phyloP scores from a whole-genome alignment of 805 yeast genomes.

The Monosporozyma servazzii region DNA sequence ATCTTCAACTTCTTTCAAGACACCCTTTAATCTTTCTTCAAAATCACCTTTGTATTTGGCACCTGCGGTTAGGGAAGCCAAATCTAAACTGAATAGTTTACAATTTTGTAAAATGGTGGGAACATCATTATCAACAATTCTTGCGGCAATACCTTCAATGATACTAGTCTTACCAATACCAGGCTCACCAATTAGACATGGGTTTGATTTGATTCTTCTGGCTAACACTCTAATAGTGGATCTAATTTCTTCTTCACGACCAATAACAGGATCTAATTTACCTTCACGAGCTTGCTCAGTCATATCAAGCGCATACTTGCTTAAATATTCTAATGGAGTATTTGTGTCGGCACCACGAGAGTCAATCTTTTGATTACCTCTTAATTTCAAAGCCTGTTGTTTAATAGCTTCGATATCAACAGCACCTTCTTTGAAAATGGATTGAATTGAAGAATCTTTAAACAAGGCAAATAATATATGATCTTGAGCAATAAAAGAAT shows the following conservation, averaged over 20 bases:
- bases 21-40: constrained; percentile 96
- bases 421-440: constrained; percentile 60
- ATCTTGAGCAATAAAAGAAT: constrained; percentile 87
- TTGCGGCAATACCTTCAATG: constrained; percentile 97
- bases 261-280: constrained; percentile 94
- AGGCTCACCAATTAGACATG: constrained; percentile 95
- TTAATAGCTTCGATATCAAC: constrained; percentile 65
- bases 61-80: constrained; percentile 97
- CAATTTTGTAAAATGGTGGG: constrained; percentile 80
- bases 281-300: constrained; percentile 92
- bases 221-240: constrained; percentile 90
- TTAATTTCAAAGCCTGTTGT: constrained; percentile 65
- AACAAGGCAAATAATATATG: constrained; percentile 79
- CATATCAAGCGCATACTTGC: constrained; percentile 87
- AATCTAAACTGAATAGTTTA: constrained; percentile 76
- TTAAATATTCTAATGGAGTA: constrained; percentile 69
- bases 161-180: constrained; percentile 99
- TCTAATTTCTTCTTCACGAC: constrained; percentile 97
- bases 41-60: constrained; percentile 98
- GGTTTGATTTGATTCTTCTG: constrained; percentile 95
- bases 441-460: constrained; percentile 64
- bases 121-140: constrained; percentile 91
- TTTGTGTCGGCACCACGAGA: constrained; percentile 91
- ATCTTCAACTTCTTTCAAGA: constrained; percentile 84
- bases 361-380: constrained; percentile 89